These are phyloP conservation scores for Rhynchospora pubera DNA, from an alignment of 176 grass and related monocot species.

Conservation along the genomic window DNA sequence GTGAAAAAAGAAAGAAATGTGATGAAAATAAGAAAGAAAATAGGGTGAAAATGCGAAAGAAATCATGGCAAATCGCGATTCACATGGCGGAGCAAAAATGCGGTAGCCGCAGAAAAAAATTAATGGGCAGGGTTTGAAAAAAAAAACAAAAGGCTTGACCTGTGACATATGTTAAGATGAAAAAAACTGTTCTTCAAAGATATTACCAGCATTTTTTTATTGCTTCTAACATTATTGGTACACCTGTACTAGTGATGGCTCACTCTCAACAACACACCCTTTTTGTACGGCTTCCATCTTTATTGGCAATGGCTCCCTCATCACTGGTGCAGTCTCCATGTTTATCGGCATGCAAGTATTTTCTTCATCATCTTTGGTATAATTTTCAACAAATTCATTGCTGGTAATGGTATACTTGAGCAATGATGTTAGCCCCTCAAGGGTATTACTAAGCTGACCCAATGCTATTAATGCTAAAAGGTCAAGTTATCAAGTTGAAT, in stretches of 20 bases:
- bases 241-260: too few relatives aligned
- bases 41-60: too few relatives aligned
- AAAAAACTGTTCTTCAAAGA: neutral
- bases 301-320: neutral
- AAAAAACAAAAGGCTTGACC: too few relatives aligned
- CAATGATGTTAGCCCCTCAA: neutral
- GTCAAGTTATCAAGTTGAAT: neutral
- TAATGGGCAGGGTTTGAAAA: too few relatives aligned
- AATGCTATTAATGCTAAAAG: neutral
- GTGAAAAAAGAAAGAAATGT: too few relatives aligned
- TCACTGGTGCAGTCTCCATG: neutral
- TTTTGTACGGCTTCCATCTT: neutral
- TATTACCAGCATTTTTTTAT: too few relatives aligned
- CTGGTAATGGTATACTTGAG: neutral
- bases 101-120: too few relatives aligned
- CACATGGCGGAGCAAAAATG: too few relatives aligned
- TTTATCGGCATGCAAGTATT: neutral
- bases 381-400: neutral
- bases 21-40: too few relatives aligned
- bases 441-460: neutral
- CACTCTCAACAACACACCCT: neutral
- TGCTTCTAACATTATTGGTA: too few relatives aligned
- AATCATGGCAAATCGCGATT: too few relatives aligned
- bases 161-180: neutral
- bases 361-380: neutral